phyloP scores from a whole-genome alignment of 805 yeast species.

The Metschnikowia drakensbergensis region DNA sequence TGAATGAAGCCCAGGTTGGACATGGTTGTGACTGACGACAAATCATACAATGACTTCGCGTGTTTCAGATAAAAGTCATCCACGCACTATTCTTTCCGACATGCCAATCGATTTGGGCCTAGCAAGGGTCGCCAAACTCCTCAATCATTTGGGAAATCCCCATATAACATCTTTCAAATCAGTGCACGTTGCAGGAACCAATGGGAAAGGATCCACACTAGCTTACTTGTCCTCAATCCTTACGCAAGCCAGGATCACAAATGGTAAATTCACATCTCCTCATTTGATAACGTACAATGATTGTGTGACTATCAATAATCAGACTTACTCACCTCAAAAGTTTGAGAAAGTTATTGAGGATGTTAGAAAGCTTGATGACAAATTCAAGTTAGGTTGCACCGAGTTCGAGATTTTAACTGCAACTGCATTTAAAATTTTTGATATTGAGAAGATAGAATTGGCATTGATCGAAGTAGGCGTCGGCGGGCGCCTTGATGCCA shows the following conservation, averaged over 20 bases:
- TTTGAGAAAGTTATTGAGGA: conserved; percentile 44
- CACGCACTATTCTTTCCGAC: conserved; percentile 7
- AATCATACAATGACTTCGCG: neutral
- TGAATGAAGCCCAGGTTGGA: conserved; percentile 34
- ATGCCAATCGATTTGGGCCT: conserved; percentile 37
- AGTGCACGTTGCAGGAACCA: conserved; percentile 94
- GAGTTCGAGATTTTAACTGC: conserved; percentile 87
- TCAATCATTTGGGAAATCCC: conserved; percentile 59
- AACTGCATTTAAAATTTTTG: conserved; percentile 76
- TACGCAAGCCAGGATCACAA: conserved; percentile 41
- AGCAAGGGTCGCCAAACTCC: conserved; percentile 29
- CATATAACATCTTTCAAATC: conserved; percentile 54
- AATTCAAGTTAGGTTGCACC: conserved; percentile 58
- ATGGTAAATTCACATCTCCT: conserved; percentile 89
- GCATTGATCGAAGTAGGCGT: conserved; percentile 93
- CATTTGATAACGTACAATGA: conserved; percentile 74
- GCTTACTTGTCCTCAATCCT: conserved; percentile 72
- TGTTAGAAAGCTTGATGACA: conserved; percentile 40
- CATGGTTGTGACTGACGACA: conserved; percentile 2
- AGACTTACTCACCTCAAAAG: conserved; percentile 44
- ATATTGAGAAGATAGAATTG: conserved; percentile 52
- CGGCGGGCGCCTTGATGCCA: conserved; percentile 88
- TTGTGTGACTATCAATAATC: conserved; percentile 63
- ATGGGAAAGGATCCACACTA: conserved; percentile 93
- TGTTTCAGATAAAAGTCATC: neutral